phyloP scores from a whole-genome alignment of 148 eudicot genomes.

The Silene latifolia region DNA sequence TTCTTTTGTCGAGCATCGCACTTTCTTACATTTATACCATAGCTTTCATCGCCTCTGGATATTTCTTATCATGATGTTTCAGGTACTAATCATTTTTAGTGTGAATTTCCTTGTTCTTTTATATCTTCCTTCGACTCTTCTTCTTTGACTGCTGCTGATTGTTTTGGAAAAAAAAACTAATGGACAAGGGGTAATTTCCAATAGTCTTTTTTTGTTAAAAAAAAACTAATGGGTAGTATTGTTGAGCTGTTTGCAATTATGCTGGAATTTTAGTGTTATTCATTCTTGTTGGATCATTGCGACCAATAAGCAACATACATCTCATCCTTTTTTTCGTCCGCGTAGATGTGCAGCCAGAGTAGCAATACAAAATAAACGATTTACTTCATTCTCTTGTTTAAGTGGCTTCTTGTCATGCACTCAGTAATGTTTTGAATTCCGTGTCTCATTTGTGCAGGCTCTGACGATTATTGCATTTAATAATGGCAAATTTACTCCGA shows the following conservation, averaged over 20 bases:
- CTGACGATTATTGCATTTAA: conserved; percentile 76
- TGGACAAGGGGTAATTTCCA: background rate
- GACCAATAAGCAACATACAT: background rate
- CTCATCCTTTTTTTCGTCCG: background rate
- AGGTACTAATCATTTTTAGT: conserved; percentile 38
- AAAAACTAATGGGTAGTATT: background rate
- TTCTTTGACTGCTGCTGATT: background rate
- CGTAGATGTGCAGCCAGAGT: background rate
- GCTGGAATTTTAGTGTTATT: background rate
- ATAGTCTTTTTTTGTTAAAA: background rate
- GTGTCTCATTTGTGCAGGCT: conserved; percentile 46
- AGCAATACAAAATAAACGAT: background rate
- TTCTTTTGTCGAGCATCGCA: conserved; percentile 94
- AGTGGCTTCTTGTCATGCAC: background rate
- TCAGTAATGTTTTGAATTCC: background rate
- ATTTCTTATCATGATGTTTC: conserved; percentile 94
- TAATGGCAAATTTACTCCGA: conserved; percentile 36
- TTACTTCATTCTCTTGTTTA: background rate
- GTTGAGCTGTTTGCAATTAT: background rate
- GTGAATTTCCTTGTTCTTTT: no score
- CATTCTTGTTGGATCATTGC: conserved; percentile 5
- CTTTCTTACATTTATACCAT: conserved; percentile 89
- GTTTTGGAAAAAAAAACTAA: background rate
- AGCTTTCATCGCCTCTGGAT: conserved; percentile 99
- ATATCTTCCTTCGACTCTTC: background rate